Conservation (phyloP, 352 stramenopile species). For the Globisporangium echinulatum region DNA sequence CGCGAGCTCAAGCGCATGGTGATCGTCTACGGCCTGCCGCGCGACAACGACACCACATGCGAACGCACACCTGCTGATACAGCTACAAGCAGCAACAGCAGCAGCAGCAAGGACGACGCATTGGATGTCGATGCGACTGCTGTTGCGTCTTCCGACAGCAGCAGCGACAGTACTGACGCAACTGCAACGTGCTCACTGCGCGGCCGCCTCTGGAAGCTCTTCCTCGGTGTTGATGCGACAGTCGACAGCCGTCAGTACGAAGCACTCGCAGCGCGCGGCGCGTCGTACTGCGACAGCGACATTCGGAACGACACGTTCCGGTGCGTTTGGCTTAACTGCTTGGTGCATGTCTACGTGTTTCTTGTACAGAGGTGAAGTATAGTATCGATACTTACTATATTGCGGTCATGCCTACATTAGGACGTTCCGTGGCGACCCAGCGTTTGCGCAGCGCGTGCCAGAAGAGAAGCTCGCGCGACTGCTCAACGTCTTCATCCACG, state of each 20-base stretch:
- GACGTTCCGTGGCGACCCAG: conserved; percentile 84
- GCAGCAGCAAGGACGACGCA: not conserved
- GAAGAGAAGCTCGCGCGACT: conserved; percentile 88
- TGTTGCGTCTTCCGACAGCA: not conserved
- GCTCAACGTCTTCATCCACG: conserved; percentile 90
- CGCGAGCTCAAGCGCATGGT: conserved; percentile 79
- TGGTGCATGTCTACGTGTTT: not conserved
- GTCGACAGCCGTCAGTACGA: conserved; percentile 59
- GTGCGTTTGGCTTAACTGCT: conserved; percentile 1
- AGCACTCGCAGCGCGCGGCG: conserved; percentile 60
- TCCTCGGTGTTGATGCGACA: conserved; percentile 72
- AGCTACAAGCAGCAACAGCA: not conserved
- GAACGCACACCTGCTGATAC: not conserved
- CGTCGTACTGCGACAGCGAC: conserved; percentile 76
- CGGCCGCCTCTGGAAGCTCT: conserved; percentile 85
- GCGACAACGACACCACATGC: conserved; percentile 21
- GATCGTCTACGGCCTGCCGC: conserved; percentile 70
- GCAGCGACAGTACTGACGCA: not conserved
- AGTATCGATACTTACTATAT: not conserved
- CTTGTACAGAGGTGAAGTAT: too few species aligned
- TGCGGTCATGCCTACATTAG: conserved; percentile 2
- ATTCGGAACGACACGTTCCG: conserved; percentile 92
- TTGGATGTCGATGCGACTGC: not conserved
- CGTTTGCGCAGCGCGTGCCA: conserved; percentile 84
- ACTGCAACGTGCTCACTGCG: conserved; percentile 49